Evolutionary conservation across 257 asterid genomes (phyloP).

Genomic region (Capsicum chinense): DNA sequence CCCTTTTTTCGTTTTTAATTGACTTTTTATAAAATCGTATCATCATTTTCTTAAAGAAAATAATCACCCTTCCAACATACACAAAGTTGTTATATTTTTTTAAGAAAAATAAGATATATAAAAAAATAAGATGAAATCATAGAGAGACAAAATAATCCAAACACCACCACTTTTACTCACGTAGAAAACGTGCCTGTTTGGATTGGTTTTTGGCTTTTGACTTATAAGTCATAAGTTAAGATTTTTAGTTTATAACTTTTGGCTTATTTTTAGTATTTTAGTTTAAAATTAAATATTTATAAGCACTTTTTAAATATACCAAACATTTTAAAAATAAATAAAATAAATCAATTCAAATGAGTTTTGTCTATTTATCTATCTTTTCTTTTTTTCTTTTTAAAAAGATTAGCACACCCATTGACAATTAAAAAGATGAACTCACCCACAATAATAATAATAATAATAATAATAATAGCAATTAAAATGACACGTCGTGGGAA

Average conservation of each 20-base stretch:
- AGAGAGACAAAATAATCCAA: not conserved
- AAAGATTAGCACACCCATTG: too few species aligned
- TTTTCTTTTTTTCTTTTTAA: too few species aligned
- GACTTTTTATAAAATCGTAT: not conserved
- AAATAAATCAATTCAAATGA: too few species aligned
- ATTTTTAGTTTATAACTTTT: too few species aligned
- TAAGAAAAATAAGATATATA: not conserved
- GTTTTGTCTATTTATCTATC: too few species aligned
- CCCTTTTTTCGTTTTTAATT: not conserved
- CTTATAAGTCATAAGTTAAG: too few species aligned
- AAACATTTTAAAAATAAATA: too few species aligned
- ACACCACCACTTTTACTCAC: not conserved
- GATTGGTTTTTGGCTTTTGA: too few species aligned
- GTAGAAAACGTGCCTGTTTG: not conserved
- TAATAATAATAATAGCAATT: constrained; percentile 23
- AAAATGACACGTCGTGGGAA: constrained; percentile 34
- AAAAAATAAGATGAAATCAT: not conserved
- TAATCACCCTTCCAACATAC: not conserved
- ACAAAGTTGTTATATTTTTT: not conserved
- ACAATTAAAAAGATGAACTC: not conserved
- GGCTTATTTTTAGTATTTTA: too few species aligned
- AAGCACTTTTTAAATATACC: too few species aligned
- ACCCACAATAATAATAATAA: not conserved
- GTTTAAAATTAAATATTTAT: too few species aligned
- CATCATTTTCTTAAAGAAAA: not conserved